These are phyloP conservation scores for Penicillium sp. DNA, from an alignment of 2,329 filamentous ascomycete genomes.

Conservation along the genomic window DNA sequence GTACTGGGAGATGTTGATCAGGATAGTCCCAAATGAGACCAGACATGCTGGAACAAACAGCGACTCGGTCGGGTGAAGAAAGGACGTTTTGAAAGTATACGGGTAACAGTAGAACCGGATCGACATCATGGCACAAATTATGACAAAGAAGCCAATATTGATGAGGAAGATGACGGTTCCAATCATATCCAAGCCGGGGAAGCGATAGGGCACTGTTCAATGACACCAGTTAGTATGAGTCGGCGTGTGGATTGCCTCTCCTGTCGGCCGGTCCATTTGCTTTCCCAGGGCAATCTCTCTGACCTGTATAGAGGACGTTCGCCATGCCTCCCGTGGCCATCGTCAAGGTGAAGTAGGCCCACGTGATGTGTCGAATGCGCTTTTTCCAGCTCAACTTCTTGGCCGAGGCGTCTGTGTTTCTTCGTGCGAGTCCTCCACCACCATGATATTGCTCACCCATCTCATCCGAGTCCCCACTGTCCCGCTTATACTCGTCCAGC, in stretches of 20 bases:
- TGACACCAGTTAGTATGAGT: too few relatives aligned
- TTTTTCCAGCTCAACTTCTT: conserved; percentile 44
- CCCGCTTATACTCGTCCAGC: conserved; percentile 11
- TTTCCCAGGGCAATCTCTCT: conserved; percentile 13
- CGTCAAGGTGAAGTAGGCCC: conserved; percentile 73
- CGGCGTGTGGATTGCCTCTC: too few relatives aligned
- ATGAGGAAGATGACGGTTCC: conserved; percentile 58
- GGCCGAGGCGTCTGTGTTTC: conserved; percentile 14
- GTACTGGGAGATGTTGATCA: conserved; percentile 75
- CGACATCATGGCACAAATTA: conserved; percentile 59
- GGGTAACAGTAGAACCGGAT: conserved; percentile 65
- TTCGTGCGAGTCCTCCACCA: conserved; percentile 10
- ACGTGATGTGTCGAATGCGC: conserved; percentile 59
- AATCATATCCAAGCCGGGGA: conserved; percentile 53
- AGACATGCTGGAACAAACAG: conserved; percentile 66
- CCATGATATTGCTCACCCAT: conserved; percentile 11
- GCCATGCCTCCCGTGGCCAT: conserved; percentile 58
- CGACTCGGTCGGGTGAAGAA: conserved; percentile 70
- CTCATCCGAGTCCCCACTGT: conserved; percentile 4
- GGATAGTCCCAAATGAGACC: conserved; percentile 66
- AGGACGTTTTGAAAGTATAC: conserved; percentile 63
- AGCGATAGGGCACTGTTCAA: conserved; percentile 45
- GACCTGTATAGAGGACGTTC: conserved; percentile 55
- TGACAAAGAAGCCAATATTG: conserved; percentile 57
- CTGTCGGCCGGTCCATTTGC: too few relatives aligned